Evolutionary conservation across 805 yeast species (phyloP), one percentile per base, ranked within the genome.

Genomic region (Blastobotrys chiropterorum): DNA sequence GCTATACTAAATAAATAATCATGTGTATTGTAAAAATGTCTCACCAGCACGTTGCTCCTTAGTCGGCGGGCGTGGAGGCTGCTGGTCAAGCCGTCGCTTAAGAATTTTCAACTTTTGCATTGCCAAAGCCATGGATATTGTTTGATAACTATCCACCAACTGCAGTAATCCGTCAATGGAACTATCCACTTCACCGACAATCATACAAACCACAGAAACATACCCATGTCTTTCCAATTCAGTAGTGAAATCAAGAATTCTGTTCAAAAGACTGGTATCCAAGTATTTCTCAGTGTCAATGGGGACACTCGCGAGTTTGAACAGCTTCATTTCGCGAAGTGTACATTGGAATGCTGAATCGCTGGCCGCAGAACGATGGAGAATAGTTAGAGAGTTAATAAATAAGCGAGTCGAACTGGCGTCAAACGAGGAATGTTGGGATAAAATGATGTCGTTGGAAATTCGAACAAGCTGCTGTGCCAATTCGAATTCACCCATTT

Each of bases 121-220:
- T 2, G 47, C 47, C 47, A 44, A 16, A 20, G 47, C 47, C 47
- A 22, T n/a, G 2, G 47, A 44, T 6, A 44, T 44, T 8, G 20
- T 42, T 16, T 42, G 22, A 17, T 42, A 42, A 42, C 44, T 42
- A 6, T n/a, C 44, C 13, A 16, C 44, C 21, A 15, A 14, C 7
- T 16, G 20, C 26, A 42, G 22, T 7, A 20, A 16, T 3, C 14
- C 26, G n/a, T 42, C n/a, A 13, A 42, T 16, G 21, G 17, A 11
- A 14, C 8, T 11, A 15, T 42, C 21, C 19, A 42, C 22, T 21
- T 16, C n/a, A 14, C 8, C 14, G 6, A 20, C 21, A 16, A 20
- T 11, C 6, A 14, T 3, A 5, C 14, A 3, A 17, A 42, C 44
- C 13, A 42, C n/a, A 15, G 8, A 17, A 17, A 7, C 26, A 42